These are phyloP conservation scores for Teunomyces stri DNA, from an alignment of 805 yeast genomes.

Conservation along the genomic window DNA sequence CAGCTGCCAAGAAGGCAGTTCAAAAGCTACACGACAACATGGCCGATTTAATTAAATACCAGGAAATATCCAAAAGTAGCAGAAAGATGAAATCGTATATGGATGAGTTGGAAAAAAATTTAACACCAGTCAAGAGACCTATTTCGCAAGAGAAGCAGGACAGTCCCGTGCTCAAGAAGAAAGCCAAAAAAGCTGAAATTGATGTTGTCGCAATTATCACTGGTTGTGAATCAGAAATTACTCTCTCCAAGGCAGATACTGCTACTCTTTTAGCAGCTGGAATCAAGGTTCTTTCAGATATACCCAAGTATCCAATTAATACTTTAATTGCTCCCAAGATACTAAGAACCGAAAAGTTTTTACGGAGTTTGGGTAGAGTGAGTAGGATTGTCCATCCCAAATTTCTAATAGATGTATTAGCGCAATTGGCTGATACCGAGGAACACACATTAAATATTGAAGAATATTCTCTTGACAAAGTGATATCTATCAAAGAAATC, in stretches of 20 bases:
- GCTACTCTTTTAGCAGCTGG: slow-evolving; percentile 52
- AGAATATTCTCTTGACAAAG: slow-evolving; percentile 36
- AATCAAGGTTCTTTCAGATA: slow-evolving; percentile 48
- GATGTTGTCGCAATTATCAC: slow-evolving; percentile 55
- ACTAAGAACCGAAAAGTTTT: slow-evolving; percentile 84
- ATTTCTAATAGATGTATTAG: slow-evolving; percentile 47
- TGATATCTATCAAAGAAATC: slow-evolving; percentile 26
- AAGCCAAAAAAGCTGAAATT: slow-evolving; percentile 19
- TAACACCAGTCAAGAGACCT: slow-evolving; percentile 6
- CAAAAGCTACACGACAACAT: slow-evolving; percentile 65
- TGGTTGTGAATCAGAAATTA: slow-evolving; percentile 54
- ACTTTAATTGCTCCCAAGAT: slow-evolving; percentile 74
- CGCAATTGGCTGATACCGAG: slow-evolving; percentile 4
- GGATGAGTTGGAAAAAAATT: slow-evolving; percentile 29
- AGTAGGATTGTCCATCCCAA: slow-evolving; percentile 54
- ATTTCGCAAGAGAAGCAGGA: not conserved
- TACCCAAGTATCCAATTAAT: slow-evolving; percentile 39
- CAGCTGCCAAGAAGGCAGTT: slow-evolving; percentile 68
- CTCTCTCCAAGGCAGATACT: slow-evolving; percentile 42
- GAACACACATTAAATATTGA: slow-evolving; percentile 14
- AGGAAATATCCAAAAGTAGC: slow-evolving; percentile 46
- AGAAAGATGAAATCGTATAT: slow-evolving; percentile 36
- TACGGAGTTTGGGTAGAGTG: slow-evolving; percentile 62
- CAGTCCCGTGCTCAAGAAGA: slow-evolving; percentile 3
- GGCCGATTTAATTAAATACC: slow-evolving; percentile 63